Evolutionary conservation across 352 stramenopile species (phyloP).

Genomic region (Phytophthora aleatoria): DNA sequence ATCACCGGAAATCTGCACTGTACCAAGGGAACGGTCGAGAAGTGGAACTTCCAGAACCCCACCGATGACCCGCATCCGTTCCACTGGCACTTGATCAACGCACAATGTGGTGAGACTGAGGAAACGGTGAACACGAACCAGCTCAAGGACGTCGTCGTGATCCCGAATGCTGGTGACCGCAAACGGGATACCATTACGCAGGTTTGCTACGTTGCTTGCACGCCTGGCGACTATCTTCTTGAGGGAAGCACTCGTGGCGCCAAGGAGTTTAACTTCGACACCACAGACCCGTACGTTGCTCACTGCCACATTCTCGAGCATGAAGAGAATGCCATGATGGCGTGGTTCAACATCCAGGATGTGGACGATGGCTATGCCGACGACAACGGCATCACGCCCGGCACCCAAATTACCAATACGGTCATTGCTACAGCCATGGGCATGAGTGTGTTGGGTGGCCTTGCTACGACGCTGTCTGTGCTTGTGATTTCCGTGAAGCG

Average conservation of each 20-base stretch:
- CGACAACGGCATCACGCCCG: constrained; percentile 43
- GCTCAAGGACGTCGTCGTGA: constrained; percentile 73
- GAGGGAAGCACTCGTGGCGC: constrained; percentile 54
- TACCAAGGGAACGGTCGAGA: constrained; percentile 77
- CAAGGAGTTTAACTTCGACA: constrained; percentile 73
- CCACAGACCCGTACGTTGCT: constrained; percentile 69
- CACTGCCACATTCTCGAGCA: constrained; percentile 85
- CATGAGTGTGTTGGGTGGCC: constrained; percentile 70
- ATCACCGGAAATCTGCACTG: constrained; percentile 53
- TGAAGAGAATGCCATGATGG: constrained; percentile 84
- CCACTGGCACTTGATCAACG: constrained; percentile 83
- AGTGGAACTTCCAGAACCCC: constrained; percentile 84
- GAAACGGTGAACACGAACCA: constrained; percentile 69
- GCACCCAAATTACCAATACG: constrained; percentile 45
- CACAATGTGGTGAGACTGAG: constrained; percentile 66
- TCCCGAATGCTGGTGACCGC: constrained; percentile 64
- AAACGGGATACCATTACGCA: constrained; percentile 51
- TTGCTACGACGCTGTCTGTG: constrained; percentile 66
- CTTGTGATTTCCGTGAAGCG: constrained; percentile 60
- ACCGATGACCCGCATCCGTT: constrained; percentile 81
- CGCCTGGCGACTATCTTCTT: constrained; percentile 67
- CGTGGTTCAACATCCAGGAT: constrained; percentile 69
- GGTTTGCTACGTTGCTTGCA: constrained; percentile 82
- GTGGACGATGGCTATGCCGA: constrained; percentile 43
- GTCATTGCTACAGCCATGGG: constrained; percentile 64